Base-by-base conservation (phyloP, 441 rosid species). In the Erysimum cheiri region DNA sequence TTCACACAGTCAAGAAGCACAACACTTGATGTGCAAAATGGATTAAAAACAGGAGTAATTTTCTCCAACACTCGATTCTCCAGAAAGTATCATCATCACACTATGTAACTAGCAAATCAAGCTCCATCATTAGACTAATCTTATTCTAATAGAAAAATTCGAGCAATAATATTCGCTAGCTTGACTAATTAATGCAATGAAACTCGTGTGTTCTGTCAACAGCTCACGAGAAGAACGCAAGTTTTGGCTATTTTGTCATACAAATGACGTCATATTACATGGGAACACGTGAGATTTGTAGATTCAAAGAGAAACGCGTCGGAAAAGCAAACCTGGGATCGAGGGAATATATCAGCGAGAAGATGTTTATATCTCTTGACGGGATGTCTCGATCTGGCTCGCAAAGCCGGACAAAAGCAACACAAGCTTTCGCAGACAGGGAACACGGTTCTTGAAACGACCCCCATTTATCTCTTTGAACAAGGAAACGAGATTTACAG, bases 381-480 rank as follows among this genome's bases (percentile, higher is more conserved):
- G 8, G 94, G 94, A 60, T 88, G 92, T 78, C 92, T 82, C 28
- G 97, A 91, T 80, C 94, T 85, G 7, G 90, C 77, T 0, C 91
- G 82, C 69, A 91, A 77, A 11, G 89, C 69, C 3, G 94, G 92
- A 67, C 93, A 83, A 69, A 82, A 85, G 80, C 78, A 85, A 72
- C 92, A 87, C 40, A 87, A 49, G 62, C 76, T 81, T 74, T 75
- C 95, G 43, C 90, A 85, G 0, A 74, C 87, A 11, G 91, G 94
- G 75, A 83, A 77, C 8, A 85, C 81, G 17, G 64, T 73, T 60
- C 87, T 77, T 3, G 91, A 81, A 0, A 89, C 76, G 12, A 78
- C 79, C 10, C 86, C 82, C 90, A 85, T 85, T 5, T 26, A 15
- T 35, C 29, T 39, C 32, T 48, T 60, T 39, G 11, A 26, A 43